Percentiles rank a stretch among this genome's conserved stretches.
phyloP scores from a whole-genome alignment of 306 rosid species.

The Astragalus glycyphyllos region DNA sequence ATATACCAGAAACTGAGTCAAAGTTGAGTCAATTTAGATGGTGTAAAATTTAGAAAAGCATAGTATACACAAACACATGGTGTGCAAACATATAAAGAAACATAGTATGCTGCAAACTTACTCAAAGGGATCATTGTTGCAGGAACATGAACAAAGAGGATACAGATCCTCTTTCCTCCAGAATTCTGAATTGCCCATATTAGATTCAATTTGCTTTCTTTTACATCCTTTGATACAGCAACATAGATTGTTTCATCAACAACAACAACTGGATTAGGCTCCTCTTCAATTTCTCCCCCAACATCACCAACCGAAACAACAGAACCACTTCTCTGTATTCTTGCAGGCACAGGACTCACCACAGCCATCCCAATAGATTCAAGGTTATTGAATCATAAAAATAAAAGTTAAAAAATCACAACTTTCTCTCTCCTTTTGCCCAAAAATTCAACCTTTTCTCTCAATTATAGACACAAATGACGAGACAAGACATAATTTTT shows the following conservation, averaged over 20 bases:
- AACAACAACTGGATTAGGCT: conserved; percentile 48
- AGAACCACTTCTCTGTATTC: conserved; percentile 43
- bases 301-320: conserved; percentile 46
- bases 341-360: conserved; percentile 62
- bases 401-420: neutral
- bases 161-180: conserved; percentile 74
- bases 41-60: neutral
- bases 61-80: neutral
- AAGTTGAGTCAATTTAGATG: conserved; percentile 11
- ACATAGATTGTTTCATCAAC: conserved; percentile 64
- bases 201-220: conserved; percentile 68
- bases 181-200: conserved; percentile 70
- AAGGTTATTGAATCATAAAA: conserved; percentile 30
- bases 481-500: neutral
- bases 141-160: conserved; percentile 73
- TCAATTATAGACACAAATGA: neutral
- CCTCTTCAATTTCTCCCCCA: conserved; percentile 61
- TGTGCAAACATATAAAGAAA: conserved; percentile 9
- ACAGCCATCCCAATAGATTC: conserved; percentile 57
- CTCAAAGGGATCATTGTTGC: conserved; percentile 76
- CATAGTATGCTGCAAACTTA: conserved; percentile 51
- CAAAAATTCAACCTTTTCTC: conserved; percentile 20
- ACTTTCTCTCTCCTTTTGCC: conserved; percentile 17
- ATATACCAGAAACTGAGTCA: conserved; percentile 9
- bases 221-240: conserved; percentile 73